Percentiles rank a stretch among this genome's conserved stretches.
Conservation (phyloP, 495 filamentous ascomycete species). For the Pseudoneurospora amorphoporcata region DNA sequence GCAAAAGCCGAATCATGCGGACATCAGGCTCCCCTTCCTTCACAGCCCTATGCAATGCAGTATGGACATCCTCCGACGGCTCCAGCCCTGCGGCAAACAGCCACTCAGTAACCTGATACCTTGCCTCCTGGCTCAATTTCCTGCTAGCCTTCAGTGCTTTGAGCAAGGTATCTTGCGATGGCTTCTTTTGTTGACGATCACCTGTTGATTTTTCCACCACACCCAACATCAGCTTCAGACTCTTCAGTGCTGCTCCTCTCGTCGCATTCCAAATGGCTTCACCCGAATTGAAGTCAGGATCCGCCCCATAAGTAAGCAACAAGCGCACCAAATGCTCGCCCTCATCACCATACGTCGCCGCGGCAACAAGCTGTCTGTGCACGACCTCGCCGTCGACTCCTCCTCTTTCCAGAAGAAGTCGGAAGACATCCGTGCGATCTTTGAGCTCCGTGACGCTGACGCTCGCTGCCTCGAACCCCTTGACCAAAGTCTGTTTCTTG, state of each 20-base stretch:
- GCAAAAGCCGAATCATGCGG: conserved; percentile 29
- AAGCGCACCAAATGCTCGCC: conserved; percentile 27
- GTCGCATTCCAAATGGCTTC: conserved; percentile 40
- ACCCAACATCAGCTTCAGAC: conserved; percentile 34
- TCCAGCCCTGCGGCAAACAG: conserved; percentile 34
- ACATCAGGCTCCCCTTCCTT: conserved; percentile 33
- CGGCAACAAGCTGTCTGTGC: conserved; percentile 33
- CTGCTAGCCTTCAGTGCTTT: conserved; percentile 34
- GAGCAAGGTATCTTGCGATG: conserved; percentile 27
- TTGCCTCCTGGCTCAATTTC: conserved; percentile 28
- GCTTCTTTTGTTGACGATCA: conserved; percentile 18
- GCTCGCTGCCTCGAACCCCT: conserved; percentile 35
- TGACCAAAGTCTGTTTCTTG: conserved; percentile 24
- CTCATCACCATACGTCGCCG: conserved; percentile 33
- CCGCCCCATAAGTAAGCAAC: conserved; percentile 32
- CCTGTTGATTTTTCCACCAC: conserved; percentile 19
- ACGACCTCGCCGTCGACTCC: conserved; percentile 31
- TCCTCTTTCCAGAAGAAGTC: conserved; percentile 27
- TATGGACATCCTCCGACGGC: conserved; percentile 28
- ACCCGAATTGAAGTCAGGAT: conserved; percentile 32
- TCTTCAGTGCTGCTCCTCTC: conserved; percentile 30
- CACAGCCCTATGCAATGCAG: conserved; percentile 29
- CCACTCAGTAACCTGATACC: conserved; percentile 33
- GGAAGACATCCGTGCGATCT: conserved; percentile 30
- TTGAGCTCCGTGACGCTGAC: conserved; percentile 27